Evolutionary conservation across 768 basidiomycete genomes (phyloP).

Genomic region (Chalciporus pseudorubinellus): DNA sequence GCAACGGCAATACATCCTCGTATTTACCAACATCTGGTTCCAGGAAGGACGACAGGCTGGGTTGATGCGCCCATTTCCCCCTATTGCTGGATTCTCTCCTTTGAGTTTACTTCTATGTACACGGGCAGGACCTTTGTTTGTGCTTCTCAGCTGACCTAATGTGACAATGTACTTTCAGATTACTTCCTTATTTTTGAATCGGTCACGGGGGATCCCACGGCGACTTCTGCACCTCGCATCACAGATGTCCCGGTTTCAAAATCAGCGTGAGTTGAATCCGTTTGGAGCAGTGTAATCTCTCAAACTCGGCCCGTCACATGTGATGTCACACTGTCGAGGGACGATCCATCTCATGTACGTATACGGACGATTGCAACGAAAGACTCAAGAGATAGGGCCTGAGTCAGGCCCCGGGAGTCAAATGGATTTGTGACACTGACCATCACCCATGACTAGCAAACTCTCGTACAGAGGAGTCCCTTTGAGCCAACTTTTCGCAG

Average conservation of each 20-base stretch:
- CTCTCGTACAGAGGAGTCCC: neutral
- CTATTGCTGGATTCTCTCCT: neutral
- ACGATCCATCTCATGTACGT: too few relatives aligned
- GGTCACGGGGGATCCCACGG: neutral
- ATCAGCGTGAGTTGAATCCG: too few relatives aligned
- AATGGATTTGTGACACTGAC: too few relatives aligned
- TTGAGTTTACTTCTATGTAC: neutral
- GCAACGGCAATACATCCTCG: neutral
- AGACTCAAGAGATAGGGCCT: too few relatives aligned
- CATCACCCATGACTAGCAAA: neutral
- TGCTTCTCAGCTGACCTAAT: neutral
- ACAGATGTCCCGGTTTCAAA: too few relatives aligned
- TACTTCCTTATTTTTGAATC: conserved; percentile 3
- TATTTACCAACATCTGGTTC: conserved; percentile 5
- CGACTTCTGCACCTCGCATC: neutral
- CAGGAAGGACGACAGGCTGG: neutral
- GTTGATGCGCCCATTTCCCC: neutral
- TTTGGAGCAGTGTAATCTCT: too few relatives aligned
- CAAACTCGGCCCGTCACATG: too few relatives aligned
- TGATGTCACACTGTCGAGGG: too few relatives aligned
- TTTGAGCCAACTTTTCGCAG: conserved; percentile 6
- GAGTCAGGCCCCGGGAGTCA: too few relatives aligned
- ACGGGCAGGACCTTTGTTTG: neutral
- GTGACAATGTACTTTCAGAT: conserved; percentile 1
- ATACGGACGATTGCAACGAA: too few relatives aligned